These are phyloP conservation scores for Diplodia sapinea DNA, from an alignment of 2,329 filamentous ascomycete genomes.

Conservation along the genomic window DNA sequence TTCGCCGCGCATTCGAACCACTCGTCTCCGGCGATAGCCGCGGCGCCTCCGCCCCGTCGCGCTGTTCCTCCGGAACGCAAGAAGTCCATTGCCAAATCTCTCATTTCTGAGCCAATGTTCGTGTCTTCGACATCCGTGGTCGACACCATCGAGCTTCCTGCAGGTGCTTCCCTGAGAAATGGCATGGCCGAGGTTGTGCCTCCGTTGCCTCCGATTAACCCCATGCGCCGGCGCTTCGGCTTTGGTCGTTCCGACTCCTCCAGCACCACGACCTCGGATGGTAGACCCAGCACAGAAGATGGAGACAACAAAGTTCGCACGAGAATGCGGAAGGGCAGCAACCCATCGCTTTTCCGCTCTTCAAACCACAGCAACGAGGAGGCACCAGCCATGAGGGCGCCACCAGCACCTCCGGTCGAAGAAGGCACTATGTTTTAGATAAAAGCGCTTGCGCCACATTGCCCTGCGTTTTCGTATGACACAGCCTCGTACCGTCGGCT, in stretches of 20 bases:
- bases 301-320: constrained; percentile 14
- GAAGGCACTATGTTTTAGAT: constrained; percentile 33
- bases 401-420: constrained; percentile 18
- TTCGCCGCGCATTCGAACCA: constrained; percentile 39
- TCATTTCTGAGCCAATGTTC: constrained; percentile 66
- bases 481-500: background rate
- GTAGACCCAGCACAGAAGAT: constrained; percentile 27
- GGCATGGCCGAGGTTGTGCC: constrained; percentile 55
- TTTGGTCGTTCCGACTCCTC: constrained; percentile 47
- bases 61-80: constrained; percentile 51
- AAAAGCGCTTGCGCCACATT: background rate
- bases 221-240: constrained; percentile 59
- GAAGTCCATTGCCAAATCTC: constrained; percentile 64
- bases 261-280: constrained; percentile 20
- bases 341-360: constrained; percentile 19
- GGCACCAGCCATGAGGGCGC: background rate
- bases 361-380: background rate
- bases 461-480: background rate
- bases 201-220: constrained; percentile 65
- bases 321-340: constrained; percentile 18
- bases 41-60: constrained; percentile 37
- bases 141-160: constrained; percentile 62
- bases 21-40: constrained; percentile 32
- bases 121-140: constrained; percentile 63
- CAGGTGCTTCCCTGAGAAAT: constrained; percentile 61